phyloP scores from a whole-genome alignment of 1,284 basidiomycete species.

The Ceratorhiza oryzae-sativae region DNA sequence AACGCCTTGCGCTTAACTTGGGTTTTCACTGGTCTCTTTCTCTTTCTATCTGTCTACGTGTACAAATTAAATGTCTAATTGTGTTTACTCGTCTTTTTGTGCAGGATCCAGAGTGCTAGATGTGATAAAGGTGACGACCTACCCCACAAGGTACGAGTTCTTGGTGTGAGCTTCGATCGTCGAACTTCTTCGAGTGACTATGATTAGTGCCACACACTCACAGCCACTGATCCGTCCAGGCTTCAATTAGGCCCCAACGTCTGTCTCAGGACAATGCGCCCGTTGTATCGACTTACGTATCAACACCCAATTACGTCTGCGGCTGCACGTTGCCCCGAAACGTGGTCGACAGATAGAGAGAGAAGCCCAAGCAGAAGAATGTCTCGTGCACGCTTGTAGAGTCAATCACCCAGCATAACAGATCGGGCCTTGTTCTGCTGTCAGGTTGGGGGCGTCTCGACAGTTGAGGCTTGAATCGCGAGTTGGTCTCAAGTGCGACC shows the following conservation, averaged over 20 bases:
- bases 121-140: not conserved
- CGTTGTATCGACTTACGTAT: not conserved
- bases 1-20: not conserved
- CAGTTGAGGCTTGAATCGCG: not conserved
- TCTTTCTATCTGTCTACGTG: not conserved
- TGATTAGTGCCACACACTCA: not conserved
- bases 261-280: too few relatives aligned
- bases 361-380: not conserved
- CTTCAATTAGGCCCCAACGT: not conserved
- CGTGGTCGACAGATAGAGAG: not conserved
- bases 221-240: not conserved
- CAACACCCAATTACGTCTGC: not conserved
- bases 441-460: not conserved
- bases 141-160: constrained; percentile 1
- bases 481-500: constrained; percentile 21
- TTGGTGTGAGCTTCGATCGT: not conserved
- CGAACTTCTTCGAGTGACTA: constrained; percentile 1
- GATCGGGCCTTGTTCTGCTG: not conserved
- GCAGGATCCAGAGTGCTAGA: not conserved
- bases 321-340: not conserved
- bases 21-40: not conserved
- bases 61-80: not conserved
- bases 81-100: not conserved
- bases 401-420: not conserved
- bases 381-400: not conserved